Percentiles rank a stretch among this genome's conserved stretches.
Conservation (phyloP, 805 yeast genomes). For the Saccharomycopsis babjevae region DNA sequence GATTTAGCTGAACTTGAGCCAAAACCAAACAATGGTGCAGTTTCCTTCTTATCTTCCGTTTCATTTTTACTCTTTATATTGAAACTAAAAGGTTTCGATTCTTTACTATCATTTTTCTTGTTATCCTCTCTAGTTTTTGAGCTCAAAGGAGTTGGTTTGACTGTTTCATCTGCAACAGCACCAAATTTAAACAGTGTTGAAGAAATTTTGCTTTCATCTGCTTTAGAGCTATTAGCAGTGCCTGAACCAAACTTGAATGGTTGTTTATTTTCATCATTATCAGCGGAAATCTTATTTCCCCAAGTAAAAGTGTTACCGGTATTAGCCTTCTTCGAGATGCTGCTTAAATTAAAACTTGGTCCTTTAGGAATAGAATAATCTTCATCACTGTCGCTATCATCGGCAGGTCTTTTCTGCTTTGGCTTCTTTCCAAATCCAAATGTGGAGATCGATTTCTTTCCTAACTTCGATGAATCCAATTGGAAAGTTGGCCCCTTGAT, state of each 20-base stretch:
- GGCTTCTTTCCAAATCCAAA: slow-evolving; percentile 10
- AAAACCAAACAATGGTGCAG: background rate
- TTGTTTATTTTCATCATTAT: background rate
- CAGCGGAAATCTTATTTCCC: slow-evolving; percentile 9
- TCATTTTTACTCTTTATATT: background rate
- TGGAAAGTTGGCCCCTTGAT: slow-evolving; percentile 14
- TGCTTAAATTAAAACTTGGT: slow-evolving; percentile 6
- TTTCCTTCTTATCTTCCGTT: too few relatives aligned
- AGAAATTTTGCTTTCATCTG: background rate
- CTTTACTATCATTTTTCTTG: background rate
- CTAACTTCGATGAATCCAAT: background rate
- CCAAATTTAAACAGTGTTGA: slow-evolving; percentile 1
- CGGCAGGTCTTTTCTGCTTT: background rate
- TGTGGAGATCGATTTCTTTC: background rate
- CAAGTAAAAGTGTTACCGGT: slow-evolving; percentile 10
- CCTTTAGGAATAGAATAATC: slow-evolving; percentile 9
- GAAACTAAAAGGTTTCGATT: background rate
- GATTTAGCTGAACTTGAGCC: background rate
- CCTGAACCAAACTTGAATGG: background rate
- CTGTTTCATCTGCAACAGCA: background rate
- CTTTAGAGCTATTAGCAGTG: background rate
- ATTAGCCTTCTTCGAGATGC: background rate
- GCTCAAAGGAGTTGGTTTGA: background rate
- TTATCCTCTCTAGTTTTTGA: background rate
- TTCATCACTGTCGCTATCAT: slow-evolving; percentile 4